Evolutionary conservation across 2,329 filamentous ascomycete species (phyloP), one percentile per base, ranked within the genome.

Genomic region (Colletotrichum nymphaeae): DNA sequence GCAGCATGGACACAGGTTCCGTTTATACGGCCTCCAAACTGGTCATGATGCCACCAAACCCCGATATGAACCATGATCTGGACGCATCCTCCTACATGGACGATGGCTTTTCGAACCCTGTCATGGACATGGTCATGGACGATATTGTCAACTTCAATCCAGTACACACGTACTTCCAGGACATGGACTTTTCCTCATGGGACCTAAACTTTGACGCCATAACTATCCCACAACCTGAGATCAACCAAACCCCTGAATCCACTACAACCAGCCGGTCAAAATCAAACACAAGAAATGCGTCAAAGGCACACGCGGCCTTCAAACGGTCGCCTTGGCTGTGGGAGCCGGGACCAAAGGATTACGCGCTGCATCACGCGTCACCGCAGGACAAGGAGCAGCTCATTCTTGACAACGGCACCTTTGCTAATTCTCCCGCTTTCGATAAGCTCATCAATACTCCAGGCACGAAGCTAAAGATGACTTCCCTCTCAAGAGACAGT

Each of bases 241-340:
- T 75, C n/a, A 76, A 75, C 8, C 77, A 77, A 19, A 80, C 78
- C 66, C 78, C 80, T 12, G 76, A 77, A n/a, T 77, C 80, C 3
- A 77, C 77, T 0, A 76, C 74, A 8, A 77, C 76, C 2, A 78
- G 67, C 24, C 65, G 75, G 5, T 76, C 78, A 7, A 79, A 75
- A 28, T 63, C 73, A 12, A 69, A 74, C 37, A 63, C 69, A 14
- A 69, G 77, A 9, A 79, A 81, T 65, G 77, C 78, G 8, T 78
- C 77, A 5, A 76, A 75, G 19, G 78, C 78, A 9, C 79, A 81
- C 64, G 79, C 78, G 46, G 80, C 80, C 28, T 81, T 81, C 73
- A 80, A 81, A 67, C 74, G 79, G 12, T 81, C 80, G 24, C 80
- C 80, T 1, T 81, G 80, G 80, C 77, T 81, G 6, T 81, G 80